Base-by-base conservation (phyloP, 495 filamentous ascomycete species). In the Penicillium verhagenii region DNA sequence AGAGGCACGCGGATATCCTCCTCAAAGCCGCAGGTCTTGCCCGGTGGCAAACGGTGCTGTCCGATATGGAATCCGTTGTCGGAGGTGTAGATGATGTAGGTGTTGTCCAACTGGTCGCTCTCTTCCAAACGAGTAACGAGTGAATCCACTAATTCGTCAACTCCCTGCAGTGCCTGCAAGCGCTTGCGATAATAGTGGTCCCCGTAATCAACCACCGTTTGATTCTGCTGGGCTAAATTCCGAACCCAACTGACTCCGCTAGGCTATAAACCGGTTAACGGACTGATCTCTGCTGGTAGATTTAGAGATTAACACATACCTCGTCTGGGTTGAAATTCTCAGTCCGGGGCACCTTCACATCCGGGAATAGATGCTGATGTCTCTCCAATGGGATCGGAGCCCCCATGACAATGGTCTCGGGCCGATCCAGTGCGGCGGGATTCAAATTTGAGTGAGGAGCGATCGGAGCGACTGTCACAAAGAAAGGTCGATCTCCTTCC, bases 61-160 rank as follows among this genome's bases (percentile, higher is more conserved):
- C 86, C 82, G 48, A 90, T 87, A 56, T 90, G 86, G 65, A 85
- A 90, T 0, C 88, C 87, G 57, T 91, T 90, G 58, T 90, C 88
- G 0, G 82, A 85, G 1, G 86, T 86, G 63, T 86, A 90, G 47
- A 91, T 76, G 42, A 91, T 78, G 53, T 84, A 90, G 0, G 87
- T 90, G 55, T 88, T 82, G 10, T 88, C 83, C 7, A 88, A 65
- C 26, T 86, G 57, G 14, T 68, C 75, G 21, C 77, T 66, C 2
- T 71, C 60, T 13, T 81, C 77, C 0, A 91, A 67, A 1, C 78
- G 75, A 0, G 59, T 53, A 1, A 90, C 64, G 1, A 90, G 54
- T 0, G 65, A 66, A 18, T 86, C 82, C 1, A 91, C 82, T 14
- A 90, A 70, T 68, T 90, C 87, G 54, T 91, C 87, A 2, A 90